phyloP scores from a whole-genome alignment of 257 asterid species.

The Solanum pinnatisectum region DNA sequence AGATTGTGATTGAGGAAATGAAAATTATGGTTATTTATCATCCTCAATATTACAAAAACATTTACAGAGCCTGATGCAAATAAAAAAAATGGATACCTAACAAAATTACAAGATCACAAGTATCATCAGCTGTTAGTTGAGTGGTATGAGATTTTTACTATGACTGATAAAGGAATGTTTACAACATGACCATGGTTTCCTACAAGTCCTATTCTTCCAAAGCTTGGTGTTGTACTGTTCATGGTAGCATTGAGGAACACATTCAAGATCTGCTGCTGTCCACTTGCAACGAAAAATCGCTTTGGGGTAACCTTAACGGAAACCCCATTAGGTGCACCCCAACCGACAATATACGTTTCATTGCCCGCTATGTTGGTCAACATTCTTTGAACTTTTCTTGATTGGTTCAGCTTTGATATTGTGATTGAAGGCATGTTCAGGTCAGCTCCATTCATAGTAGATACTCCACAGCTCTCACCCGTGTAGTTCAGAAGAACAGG shows the following conservation, averaged over 20 bases:
- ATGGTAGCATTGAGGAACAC: constrained; percentile 44
- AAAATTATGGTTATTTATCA: background rate
- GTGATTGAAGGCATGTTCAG: constrained; percentile 92
- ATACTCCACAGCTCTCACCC: constrained; percentile 47
- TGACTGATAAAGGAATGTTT: constrained; percentile 72
- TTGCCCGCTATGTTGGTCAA: constrained; percentile 56
- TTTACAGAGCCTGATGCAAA: constrained; percentile 46
- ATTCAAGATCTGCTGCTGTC: constrained; percentile 59
- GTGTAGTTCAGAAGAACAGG: constrained; percentile 78
- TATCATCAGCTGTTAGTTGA: constrained; percentile 30
- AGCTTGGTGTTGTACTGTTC: constrained; percentile 61
- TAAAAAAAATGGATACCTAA: constrained; percentile 26
- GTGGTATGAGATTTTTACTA: constrained; percentile 45
- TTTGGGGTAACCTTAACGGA: constrained; percentile 60
- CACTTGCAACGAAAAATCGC: constrained; percentile 47
- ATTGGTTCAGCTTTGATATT: constrained; percentile 60
- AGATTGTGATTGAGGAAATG: background rate
- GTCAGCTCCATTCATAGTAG: constrained; percentile 40
- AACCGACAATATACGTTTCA: constrained; percentile 73
- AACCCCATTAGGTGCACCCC: constrained; percentile 85
- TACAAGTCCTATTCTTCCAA: constrained; percentile 73
- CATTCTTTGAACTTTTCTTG: constrained; percentile 40
- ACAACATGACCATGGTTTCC: constrained; percentile 66
- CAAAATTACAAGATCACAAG: constrained; percentile 11
- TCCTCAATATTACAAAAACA: constrained; percentile 21